These are phyloP conservation scores for Meyerozyma guilliermondii DNA, from an alignment of 1,139 yeast genomes.

Conservation along the genomic window DNA sequence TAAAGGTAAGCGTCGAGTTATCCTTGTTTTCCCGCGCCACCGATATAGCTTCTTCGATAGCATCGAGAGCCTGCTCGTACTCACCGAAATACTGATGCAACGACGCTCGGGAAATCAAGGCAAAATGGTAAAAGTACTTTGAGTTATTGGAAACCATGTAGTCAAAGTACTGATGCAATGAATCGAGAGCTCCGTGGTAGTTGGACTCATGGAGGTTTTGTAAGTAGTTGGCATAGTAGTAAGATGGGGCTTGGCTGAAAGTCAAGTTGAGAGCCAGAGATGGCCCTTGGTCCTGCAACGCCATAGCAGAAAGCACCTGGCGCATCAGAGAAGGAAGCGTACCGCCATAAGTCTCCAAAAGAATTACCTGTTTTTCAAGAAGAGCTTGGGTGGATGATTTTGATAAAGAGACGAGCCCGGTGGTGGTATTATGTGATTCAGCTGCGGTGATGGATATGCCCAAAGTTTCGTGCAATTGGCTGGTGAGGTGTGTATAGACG, in stretches of 20 bases:
- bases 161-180: constrained; percentile 79
- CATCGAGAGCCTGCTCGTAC: constrained; percentile 67
- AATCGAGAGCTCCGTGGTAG: constrained; percentile 68
- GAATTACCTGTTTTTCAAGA: constrained; percentile 52
- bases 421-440: constrained; percentile 9
- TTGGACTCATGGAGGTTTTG: constrained; percentile 58
- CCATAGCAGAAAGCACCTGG: constrained; percentile 42
- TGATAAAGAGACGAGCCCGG: constrained; percentile 33
- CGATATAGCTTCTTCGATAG: constrained; percentile 82
- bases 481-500: constrained; percentile 16
- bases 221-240: constrained; percentile 60
- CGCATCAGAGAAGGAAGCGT: constrained; percentile 45
- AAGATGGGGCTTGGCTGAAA: constrained; percentile 50
- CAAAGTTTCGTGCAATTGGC: constrained; percentile 17
- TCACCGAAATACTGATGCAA: constrained; percentile 75
- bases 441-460: constrained; percentile 15
- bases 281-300: constrained; percentile 36
- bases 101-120: constrained; percentile 72
- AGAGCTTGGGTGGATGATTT: constrained; percentile 49
- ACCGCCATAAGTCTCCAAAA: constrained; percentile 51
- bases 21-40: constrained; percentile 88
- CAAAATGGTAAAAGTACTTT: constrained; percentile 71
- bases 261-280: constrained; percentile 42
- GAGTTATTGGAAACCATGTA: constrained; percentile 73
- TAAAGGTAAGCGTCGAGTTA: constrained; percentile 62